Conservation (phyloP, 371 early-diverging fungal genomes). For the Rhizopus microsporus region DNA sequence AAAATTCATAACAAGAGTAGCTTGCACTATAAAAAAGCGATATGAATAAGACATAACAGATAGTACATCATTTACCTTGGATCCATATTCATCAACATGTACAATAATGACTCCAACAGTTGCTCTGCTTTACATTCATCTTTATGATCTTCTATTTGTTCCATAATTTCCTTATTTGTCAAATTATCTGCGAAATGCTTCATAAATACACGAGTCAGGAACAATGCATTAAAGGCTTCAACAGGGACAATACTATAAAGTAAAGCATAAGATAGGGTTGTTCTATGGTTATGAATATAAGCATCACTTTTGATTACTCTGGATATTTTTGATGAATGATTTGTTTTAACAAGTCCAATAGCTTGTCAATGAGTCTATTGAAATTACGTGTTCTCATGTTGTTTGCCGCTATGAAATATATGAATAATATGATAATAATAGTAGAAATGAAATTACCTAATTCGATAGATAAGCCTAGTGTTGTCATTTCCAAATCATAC, state of each 20-base stretch:
- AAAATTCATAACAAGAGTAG: constrained; percentile 68
- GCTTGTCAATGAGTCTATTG: constrained; percentile 61
- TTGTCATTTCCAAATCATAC: constrained; percentile 73
- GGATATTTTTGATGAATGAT: constrained; percentile 38
- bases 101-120: constrained; percentile 60
- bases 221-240: constrained; percentile 70
- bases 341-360: constrained; percentile 58
- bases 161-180: constrained; percentile 54
- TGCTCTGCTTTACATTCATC: constrained; percentile 47
- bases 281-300: neutral
- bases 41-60: neutral
- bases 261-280: neutral
- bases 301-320: constrained; percentile 44
- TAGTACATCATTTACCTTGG: constrained; percentile 50
- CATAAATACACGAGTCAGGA: constrained; percentile 62
- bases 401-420: constrained; percentile 54
- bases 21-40: constrained; percentile 39
- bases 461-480: constrained; percentile 64
- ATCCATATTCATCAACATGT: constrained; percentile 61
- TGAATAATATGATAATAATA: constrained; percentile 1
- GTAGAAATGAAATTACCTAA: constrained; percentile 45
- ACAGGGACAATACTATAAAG: constrained; percentile 34
- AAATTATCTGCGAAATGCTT: constrained; percentile 72
- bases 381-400: constrained; percentile 69
- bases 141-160: constrained; percentile 56